These are phyloP conservation scores for Starmerella bombi DNA, from an alignment of 805 yeast species.

Conservation along the genomic window DNA sequence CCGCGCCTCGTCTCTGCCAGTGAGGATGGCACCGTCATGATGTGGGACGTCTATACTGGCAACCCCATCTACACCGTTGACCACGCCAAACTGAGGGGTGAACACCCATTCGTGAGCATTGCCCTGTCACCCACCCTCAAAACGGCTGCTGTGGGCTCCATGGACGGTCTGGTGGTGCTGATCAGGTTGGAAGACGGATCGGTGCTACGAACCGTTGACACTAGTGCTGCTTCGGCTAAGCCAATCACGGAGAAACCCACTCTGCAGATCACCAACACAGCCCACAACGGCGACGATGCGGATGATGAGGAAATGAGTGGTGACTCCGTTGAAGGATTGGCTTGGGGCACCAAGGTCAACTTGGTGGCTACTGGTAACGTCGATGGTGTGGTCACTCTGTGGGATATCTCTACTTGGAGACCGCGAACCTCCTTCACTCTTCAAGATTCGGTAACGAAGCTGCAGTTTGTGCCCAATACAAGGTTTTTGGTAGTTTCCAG, in stretches of 20 bases:
- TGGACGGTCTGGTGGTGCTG: constrained; percentile 77
- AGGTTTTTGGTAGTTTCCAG: constrained; percentile 49
- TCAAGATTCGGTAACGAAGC: constrained; percentile 75
- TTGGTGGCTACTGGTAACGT: constrained; percentile 81
- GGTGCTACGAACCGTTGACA: constrained; percentile 48
- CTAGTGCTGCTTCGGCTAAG: constrained; percentile 31
- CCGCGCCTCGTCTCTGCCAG: constrained; percentile 60
- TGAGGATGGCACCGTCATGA: constrained; percentile 74
- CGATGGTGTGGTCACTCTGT: constrained; percentile 70
- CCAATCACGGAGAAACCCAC: not conserved
- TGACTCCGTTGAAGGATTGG: constrained; percentile 63
- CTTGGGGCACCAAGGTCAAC: constrained; percentile 58
- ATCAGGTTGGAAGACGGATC: constrained; percentile 64
- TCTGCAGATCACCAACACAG: not conserved
- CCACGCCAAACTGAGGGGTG: constrained; percentile 50
- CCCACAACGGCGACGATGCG: constrained; percentile 31
- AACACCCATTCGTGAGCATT: constrained; percentile 81
- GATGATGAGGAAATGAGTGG: constrained; percentile 32
- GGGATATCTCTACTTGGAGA: constrained; percentile 78
- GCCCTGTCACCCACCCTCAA: constrained; percentile 38
- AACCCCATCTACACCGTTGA: constrained; percentile 41
- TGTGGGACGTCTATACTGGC: constrained; percentile 80
- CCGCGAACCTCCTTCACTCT: constrained; percentile 56
- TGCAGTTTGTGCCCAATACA: constrained; percentile 43
- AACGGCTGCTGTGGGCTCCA: constrained; percentile 64